phyloP scores from a whole-genome alignment of 1,284 basidiomycete genomes.

The Dichomitus squalens region DNA sequence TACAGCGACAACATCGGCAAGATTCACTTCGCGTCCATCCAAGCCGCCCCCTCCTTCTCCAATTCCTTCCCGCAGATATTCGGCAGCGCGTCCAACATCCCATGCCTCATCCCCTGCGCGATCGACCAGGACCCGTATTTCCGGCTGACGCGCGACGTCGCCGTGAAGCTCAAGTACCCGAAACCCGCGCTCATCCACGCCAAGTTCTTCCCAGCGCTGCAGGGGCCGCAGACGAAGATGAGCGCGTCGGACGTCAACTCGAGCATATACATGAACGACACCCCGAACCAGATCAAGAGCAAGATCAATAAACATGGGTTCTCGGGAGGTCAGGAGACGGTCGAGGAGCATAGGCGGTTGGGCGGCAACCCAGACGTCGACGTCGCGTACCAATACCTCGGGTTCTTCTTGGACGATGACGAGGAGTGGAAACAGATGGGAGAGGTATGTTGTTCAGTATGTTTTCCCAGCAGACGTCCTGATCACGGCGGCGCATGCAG shows the following conservation, averaged over 20 bases:
- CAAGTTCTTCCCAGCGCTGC: constrained; percentile 98
- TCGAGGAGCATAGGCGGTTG: constrained; percentile 88
- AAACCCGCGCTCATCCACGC: constrained; percentile 94
- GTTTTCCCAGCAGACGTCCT: background rate
- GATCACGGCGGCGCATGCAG: constrained; percentile 40
- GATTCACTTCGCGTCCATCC: constrained; percentile 96
- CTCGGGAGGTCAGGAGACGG: constrained; percentile 88
- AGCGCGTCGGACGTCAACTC: constrained; percentile 91
- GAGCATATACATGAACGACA: constrained; percentile 96
- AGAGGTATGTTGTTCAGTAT: constrained; percentile 53
- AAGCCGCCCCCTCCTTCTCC: constrained; percentile 96
- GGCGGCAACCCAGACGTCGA: constrained; percentile 97
- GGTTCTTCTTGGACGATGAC: constrained; percentile 98
- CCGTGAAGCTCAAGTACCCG: constrained; percentile 91
- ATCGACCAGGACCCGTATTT: constrained; percentile 99
- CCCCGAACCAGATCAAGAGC: constrained; percentile 93
- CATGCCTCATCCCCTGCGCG: constrained; percentile 95
- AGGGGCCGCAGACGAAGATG: constrained; percentile 99
- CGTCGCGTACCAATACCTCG: constrained; percentile 93
- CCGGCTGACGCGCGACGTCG: constrained; percentile 95
- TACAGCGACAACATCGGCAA: constrained; percentile 96
- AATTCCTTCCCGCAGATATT: constrained; percentile 99
- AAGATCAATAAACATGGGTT: constrained; percentile 96
- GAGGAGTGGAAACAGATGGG: constrained; percentile 80
- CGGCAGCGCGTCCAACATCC: constrained; percentile 82